Evolutionary conservation across 129 eudicot genomes (phyloP).

Genomic region (Gnaphalium uliginosum): DNA sequence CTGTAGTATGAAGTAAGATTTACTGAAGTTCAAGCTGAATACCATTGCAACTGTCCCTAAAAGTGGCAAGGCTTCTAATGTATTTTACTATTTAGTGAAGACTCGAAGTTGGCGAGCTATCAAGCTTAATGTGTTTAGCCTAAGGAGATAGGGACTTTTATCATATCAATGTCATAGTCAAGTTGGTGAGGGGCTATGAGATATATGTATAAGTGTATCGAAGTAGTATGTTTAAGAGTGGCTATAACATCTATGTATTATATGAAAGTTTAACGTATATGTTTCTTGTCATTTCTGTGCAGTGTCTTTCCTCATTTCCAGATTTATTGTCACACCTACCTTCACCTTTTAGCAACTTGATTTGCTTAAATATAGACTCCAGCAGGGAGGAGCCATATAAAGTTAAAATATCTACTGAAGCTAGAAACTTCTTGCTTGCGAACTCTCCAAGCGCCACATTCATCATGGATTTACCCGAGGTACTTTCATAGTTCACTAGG

Average conservation of each 20-base stretch:
- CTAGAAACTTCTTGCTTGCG: slow-evolving; percentile 9
- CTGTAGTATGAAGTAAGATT: no score
- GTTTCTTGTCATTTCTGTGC: slow-evolving; percentile 16
- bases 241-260: neutral
- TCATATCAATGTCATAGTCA: no score
- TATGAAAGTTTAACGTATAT: neutral
- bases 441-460: slow-evolving; percentile 20
- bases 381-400: slow-evolving; percentile 1
- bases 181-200: no score
- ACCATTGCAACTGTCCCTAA: no score
- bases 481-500: neutral
- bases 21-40: no score
- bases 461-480: slow-evolving; percentile 13
- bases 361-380: slow-evolving; percentile 17
- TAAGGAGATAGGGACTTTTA: no score
- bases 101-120: no score
- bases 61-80: no score
- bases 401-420: slow-evolving; percentile 12
- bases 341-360: slow-evolving; percentile 28
- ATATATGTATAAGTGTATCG: no score
- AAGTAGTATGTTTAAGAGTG: neutral
- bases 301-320: slow-evolving; percentile 27
- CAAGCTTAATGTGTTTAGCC: no score
- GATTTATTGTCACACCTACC: slow-evolving; percentile 1
- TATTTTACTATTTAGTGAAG: no score